Percentiles rank a stretch among this genome's conserved stretches.
These are phyloP conservation scores for Taphrina confusa DNA, from an alignment of 1,139 yeast genomes.

Conservation along the genomic window DNA sequence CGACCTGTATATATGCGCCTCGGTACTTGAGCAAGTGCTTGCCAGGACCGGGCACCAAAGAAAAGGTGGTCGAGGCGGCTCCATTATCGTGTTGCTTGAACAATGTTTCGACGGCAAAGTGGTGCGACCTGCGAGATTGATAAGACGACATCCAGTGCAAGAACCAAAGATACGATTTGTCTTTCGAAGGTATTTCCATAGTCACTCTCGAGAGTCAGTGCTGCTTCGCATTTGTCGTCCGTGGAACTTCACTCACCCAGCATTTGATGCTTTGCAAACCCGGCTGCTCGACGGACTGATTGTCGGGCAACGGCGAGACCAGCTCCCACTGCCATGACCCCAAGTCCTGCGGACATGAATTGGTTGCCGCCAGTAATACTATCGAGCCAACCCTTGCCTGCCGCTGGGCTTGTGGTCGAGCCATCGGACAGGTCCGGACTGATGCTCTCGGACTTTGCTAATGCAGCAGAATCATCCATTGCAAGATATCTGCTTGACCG, in stretches of 20 bases:
- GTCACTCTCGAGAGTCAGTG: conserved; percentile 51
- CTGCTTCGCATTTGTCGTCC: not conserved
- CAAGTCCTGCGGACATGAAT: conserved; percentile 45
- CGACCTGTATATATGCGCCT: conserved; percentile 85
- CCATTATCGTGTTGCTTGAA: conserved; percentile 92
- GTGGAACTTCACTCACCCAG: conserved; percentile 50
- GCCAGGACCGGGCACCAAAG: conserved; percentile 98
- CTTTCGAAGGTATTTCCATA: conserved; percentile 89
- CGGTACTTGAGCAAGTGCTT: conserved; percentile 81
- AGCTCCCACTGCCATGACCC: conserved; percentile 90
- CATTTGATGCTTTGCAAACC: conserved; percentile 74
- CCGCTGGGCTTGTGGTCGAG: conserved; percentile 39
- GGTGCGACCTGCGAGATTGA: conserved; percentile 53
- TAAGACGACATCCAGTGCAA: conserved; percentile 89
- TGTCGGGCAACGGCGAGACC: conserved; percentile 76
- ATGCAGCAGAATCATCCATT: too few relatives aligned
- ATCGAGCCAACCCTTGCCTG: conserved; percentile 23
- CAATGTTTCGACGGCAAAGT: conserved; percentile 84
- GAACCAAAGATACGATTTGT: conserved; percentile 92
- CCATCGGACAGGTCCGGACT: too few relatives aligned
- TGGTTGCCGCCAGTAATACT: conserved; percentile 32
- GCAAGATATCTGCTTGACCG: too few relatives aligned
- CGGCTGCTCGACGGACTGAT: conserved; percentile 64
- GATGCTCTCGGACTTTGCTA: too few relatives aligned
- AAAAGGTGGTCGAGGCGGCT: conserved; percentile 79